Evolutionary conservation across 1,284 basidiomycete genomes (phyloP).

Genomic region (Irpex sp.): DNA sequence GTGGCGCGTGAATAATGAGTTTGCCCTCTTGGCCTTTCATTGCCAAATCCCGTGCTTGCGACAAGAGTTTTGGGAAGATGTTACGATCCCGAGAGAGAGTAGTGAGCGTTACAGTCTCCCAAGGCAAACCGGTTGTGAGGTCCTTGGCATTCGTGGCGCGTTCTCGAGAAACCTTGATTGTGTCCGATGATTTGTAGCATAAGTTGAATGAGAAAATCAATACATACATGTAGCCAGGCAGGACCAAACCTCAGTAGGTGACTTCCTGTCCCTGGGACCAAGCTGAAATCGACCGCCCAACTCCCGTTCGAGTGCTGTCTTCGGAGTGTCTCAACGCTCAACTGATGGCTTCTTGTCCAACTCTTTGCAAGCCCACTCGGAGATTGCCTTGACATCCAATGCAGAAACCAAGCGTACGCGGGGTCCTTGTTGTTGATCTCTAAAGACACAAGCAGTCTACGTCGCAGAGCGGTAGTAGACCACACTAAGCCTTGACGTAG

Average conservation of each 20-base stretch:
- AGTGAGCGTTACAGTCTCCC: conserved; percentile 96
- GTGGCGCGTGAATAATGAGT: conserved; percentile 93
- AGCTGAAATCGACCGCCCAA: conserved; percentile 81
- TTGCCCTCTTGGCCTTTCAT: conserved; percentile 88
- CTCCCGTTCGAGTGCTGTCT: conserved; percentile 88
- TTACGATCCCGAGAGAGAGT: conserved; percentile 82
- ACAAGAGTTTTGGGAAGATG: conserved; percentile 78
- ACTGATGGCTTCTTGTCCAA: conserved; percentile 79
- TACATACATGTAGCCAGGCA: conserved; percentile 90
- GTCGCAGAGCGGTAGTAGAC: conserved; percentile 71
- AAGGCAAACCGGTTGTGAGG: conserved; percentile 86
- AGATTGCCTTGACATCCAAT: conserved; percentile 86
- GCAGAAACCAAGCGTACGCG: conserved; percentile 94
- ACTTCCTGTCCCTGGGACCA: conserved; percentile 93
- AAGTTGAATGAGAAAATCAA: not conserved
- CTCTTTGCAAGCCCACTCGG: conserved; percentile 24
- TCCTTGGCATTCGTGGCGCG: conserved; percentile 92
- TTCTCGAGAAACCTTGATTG: conserved; percentile 80
- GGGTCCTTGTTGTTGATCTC: conserved; percentile 97
- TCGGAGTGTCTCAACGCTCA: conserved; percentile 90
- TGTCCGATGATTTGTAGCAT: not conserved
- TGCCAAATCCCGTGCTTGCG: conserved; percentile 87
- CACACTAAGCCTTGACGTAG: conserved; percentile 70
- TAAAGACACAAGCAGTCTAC: conserved; percentile 89
- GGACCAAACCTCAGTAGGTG: conserved; percentile 90